Conservation (phyloP, 352 stramenopile genomes). For the Phytophthora sp. region DNA sequence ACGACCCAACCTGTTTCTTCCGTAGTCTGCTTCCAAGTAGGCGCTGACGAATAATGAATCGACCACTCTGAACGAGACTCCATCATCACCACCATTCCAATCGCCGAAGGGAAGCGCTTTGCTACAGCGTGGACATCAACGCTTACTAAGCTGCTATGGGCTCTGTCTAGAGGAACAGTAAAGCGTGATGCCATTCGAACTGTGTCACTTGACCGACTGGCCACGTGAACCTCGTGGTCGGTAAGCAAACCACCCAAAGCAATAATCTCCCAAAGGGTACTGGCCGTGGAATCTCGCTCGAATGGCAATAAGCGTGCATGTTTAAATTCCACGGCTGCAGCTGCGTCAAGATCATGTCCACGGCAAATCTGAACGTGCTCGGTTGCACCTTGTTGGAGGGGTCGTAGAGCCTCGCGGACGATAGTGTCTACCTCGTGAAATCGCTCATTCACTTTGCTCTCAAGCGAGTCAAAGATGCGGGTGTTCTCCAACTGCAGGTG, state of each 20-base stretch:
- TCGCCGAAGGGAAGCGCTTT: conserved; percentile 5
- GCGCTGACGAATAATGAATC: not conserved
- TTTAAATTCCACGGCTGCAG: conserved; percentile 12
- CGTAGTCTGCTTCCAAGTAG: conserved; percentile 7
- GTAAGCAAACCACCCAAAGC: not conserved
- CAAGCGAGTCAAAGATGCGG: conserved; percentile 9
- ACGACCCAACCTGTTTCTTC: conserved; percentile 18
- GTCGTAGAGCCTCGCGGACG: conserved; percentile 1
- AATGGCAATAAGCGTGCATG: conserved; percentile 16
- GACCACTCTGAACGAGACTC: conserved; percentile 20
- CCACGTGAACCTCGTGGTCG: not conserved
- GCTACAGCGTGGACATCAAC: conserved; percentile 11
- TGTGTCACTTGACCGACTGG: not conserved
- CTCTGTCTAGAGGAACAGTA: not conserved
- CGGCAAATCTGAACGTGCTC: conserved; percentile 15
- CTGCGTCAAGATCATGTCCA: not conserved
- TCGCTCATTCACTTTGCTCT: conserved; percentile 11
- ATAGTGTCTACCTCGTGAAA: conserved; percentile 20
- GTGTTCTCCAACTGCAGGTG: conserved; percentile 3
- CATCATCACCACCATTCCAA: conserved; percentile 12
- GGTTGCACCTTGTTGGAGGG: not conserved
- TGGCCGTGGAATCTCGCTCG: not conserved
- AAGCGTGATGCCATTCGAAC: conserved; percentile 6
- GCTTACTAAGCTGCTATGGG: not conserved
- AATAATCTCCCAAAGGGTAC: conserved; percentile 18